Evolutionary conservation across 2,329 filamentous ascomycete species (phyloP), one percentile per base, ranked within the genome.

Genomic region (Botrytis paeoniae): DNA sequence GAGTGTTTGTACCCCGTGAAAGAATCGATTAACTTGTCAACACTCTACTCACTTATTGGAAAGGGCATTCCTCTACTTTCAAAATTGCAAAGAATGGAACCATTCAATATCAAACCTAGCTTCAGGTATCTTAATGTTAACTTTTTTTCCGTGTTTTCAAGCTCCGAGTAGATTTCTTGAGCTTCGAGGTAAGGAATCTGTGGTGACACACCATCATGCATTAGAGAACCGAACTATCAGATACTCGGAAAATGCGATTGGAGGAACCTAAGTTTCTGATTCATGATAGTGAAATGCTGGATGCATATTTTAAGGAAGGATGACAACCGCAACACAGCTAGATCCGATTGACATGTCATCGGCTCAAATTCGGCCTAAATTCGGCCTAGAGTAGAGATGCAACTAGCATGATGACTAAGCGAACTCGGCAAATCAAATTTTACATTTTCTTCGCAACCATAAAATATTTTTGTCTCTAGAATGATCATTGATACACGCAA

Each of bases 401-500:
- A 43, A 25, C 41, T n/a, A 70, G 51, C 0, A 37, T 14, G 8
- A 32, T 70, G 45, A 61, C 29, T 70, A 70, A 61, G 51, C 54
- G 22, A 29, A 5, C 29, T 70, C 39, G 68, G 39, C 66, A 61
- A 59, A 70, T 54, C 65, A 54, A 61, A 37, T 48, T 57, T 45
- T 35, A 25, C 32, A 48, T 32, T 32, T 59, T 45, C 6, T 16
- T 69, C 41, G 16, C 41, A 59, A 43, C 29, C 41, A 35, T 51
- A 48, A 25, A 51, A n/a, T 43, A 62, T 71, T 48, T 71, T 39
- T 59, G 60, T 69, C 43, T 61, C 43, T 22, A 45, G 57, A 20
- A 29, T 2, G 10, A 7, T 29, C 18, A 59, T 25, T 14, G 41
- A 61, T 25, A 22, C 51, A 20, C 48, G 54, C 59, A 41, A 64